Conservation (phyloP, 139 green algal species). For the Ettlia oleoabundans region DNA sequence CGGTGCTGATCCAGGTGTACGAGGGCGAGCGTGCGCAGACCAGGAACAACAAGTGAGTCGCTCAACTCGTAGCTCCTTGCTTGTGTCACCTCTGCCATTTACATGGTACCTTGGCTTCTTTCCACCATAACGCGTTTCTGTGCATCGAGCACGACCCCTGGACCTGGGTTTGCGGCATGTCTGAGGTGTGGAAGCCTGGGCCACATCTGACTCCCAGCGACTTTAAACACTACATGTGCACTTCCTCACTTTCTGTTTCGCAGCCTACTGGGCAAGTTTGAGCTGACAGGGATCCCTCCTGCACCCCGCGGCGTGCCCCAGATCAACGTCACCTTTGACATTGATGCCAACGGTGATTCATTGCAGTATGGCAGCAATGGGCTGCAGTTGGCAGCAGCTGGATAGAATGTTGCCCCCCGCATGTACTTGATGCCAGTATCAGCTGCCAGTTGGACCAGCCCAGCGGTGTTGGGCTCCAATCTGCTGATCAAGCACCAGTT, state of each 20-base stretch:
- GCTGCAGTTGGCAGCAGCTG: too few species aligned
- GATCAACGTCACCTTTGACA: slow-evolving; percentile 98
- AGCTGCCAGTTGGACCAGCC: too few species aligned
- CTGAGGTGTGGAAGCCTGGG: too few species aligned
- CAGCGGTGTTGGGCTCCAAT: too few species aligned
- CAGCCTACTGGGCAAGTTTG: slow-evolving; percentile 99
- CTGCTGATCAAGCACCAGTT: too few species aligned
- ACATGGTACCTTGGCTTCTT: too few species aligned
- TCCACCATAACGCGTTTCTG: too few species aligned
- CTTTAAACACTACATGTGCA: neutral
- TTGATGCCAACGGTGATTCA: slow-evolving; percentile 93
- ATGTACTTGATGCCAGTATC: too few species aligned
- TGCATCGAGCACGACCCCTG: too few species aligned
- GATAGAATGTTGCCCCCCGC: too few species aligned
- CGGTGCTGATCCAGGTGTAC: slow-evolving; percentile 94
- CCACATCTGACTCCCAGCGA: neutral
- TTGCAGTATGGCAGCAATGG: too few species aligned
- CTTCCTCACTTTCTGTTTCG: neutral
- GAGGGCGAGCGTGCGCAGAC: slow-evolving; percentile 90
- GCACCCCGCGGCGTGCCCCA: slow-evolving; percentile 97
- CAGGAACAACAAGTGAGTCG: slow-evolving; percentile 86
- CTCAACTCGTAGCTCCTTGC: neutral
- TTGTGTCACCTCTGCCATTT: neutral
- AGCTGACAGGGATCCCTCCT: slow-evolving; percentile 96
- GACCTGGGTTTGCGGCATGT: too few species aligned